These are phyloP conservation scores for Saxophila tyrrhenica DNA, from an alignment of 495 filamentous ascomycete genomes.

Conservation along the genomic window DNA sequence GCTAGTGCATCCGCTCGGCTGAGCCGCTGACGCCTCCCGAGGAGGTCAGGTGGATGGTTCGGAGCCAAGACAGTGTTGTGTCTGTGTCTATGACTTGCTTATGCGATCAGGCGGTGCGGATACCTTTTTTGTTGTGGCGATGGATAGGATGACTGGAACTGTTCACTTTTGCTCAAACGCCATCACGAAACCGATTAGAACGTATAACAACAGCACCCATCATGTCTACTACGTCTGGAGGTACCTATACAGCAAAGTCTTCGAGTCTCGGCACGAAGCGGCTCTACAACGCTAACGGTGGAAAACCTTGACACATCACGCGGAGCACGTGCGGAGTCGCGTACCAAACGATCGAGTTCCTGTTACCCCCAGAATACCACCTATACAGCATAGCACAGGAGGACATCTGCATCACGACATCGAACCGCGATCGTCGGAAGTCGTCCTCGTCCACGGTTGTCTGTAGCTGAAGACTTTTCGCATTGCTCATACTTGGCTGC, in stretches of 20 bases:
- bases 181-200: neutral
- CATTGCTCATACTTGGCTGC: neutral
- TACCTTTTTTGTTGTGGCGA: too few relatives aligned
- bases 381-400: too few relatives aligned
- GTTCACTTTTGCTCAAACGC: neutral
- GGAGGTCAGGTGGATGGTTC: neutral
- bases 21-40: neutral
- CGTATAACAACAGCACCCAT: too few relatives aligned
- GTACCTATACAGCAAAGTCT: too few relatives aligned
- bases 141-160: too few relatives aligned
- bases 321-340: too few relatives aligned
- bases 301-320: neutral
- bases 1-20: neutral
- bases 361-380: neutral
- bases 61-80: neutral
- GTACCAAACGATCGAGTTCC: neutral
- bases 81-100: neutral
- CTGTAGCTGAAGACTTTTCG: neutral
- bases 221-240: too few relatives aligned
- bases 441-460: too few relatives aligned
- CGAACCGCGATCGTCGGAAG: neutral
- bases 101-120: too few relatives aligned
- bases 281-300: neutral
- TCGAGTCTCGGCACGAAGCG: neutral
- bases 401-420: neutral